Evolutionary conservation across 768 basidiomycete species (phyloP).

Genomic region (Leccinum imitatum): DNA sequence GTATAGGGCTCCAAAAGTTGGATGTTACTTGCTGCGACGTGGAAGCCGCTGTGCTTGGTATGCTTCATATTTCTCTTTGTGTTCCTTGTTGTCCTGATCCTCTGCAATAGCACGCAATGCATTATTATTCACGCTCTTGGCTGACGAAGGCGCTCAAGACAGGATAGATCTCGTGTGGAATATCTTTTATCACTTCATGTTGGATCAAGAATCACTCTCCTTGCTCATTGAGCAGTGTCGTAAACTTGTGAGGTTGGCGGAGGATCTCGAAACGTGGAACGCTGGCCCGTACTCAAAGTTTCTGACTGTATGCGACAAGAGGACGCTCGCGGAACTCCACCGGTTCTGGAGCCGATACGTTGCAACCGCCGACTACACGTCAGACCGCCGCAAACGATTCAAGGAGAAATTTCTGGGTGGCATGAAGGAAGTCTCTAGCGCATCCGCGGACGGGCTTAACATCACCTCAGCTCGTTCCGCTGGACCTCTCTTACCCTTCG

Average conservation of each 20-base stretch:
- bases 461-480: slow-evolving; percentile 27
- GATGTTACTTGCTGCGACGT: slow-evolving; percentile 33
- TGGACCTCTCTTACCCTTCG: slow-evolving; percentile 23
- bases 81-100: background rate
- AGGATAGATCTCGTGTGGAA: slow-evolving; percentile 28
- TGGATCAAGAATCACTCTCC: slow-evolving; percentile 24
- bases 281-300: slow-evolving; percentile 28
- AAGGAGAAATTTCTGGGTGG: slow-evolving; percentile 21
- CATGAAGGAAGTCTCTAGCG: slow-evolving; percentile 13
- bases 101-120: slow-evolving; percentile 28
- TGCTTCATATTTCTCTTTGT: background rate
- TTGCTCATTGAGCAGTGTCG: slow-evolving; percentile 30
- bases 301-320: slow-evolving; percentile 22
- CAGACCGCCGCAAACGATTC: slow-evolving; percentile 12
- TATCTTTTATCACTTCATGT: slow-evolving; percentile 30
- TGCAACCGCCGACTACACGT: slow-evolving; percentile 13
- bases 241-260: slow-evolving; percentile 20
- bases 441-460: background rate
- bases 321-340: slow-evolving; percentile 25
- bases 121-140: slow-evolving; percentile 29
- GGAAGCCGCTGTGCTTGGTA: slow-evolving; percentile 32
- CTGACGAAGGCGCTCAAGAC: slow-evolving; percentile 20
- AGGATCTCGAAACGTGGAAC: slow-evolving; percentile 24
- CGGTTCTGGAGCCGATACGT: slow-evolving; percentile 24
- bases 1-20: slow-evolving; percentile 24